Evolutionary conservation across 768 basidiomycete genomes (phyloP).

Genomic region (Xerocomellus intermedius): DNA sequence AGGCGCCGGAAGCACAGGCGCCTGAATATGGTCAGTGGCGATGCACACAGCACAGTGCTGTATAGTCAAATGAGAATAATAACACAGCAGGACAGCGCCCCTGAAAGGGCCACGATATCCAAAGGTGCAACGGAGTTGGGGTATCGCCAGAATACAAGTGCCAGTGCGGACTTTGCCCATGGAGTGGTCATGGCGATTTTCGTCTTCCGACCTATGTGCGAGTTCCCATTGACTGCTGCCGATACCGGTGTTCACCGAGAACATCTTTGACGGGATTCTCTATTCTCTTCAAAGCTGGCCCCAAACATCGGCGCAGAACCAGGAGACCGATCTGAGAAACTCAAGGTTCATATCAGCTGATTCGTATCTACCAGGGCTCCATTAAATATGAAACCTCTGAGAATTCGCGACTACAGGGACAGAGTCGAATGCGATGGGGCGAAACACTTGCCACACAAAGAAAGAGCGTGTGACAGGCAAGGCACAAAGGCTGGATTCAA

Average conservation of each 20-base stretch:
- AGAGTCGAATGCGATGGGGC: too few species aligned
- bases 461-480: too few species aligned
- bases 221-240: neutral
- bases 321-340: conserved; percentile 3
- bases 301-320: conserved; percentile 6
- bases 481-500: neutral
- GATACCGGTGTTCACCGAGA: neutral
- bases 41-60: conserved; percentile 14
- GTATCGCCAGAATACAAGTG: conserved; percentile 10
- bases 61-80: neutral
- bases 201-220: conserved; percentile 1
- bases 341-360: neutral
- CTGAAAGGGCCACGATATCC: neutral
- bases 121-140: neutral
- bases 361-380: neutral
- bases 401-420: neutral
- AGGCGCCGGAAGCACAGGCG: neutral
- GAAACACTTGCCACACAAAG: neutral
- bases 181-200: conserved; percentile 11
- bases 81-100: conserved; percentile 18
- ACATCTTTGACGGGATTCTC: neutral
- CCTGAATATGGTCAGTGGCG: neutral
- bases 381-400: neutral
- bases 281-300: neutral
- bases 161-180: conserved; percentile 4